Base-by-base conservation (phyloP, 2,329 filamentous ascomycete genomes). In the Rosellinia necatrix region DNA sequence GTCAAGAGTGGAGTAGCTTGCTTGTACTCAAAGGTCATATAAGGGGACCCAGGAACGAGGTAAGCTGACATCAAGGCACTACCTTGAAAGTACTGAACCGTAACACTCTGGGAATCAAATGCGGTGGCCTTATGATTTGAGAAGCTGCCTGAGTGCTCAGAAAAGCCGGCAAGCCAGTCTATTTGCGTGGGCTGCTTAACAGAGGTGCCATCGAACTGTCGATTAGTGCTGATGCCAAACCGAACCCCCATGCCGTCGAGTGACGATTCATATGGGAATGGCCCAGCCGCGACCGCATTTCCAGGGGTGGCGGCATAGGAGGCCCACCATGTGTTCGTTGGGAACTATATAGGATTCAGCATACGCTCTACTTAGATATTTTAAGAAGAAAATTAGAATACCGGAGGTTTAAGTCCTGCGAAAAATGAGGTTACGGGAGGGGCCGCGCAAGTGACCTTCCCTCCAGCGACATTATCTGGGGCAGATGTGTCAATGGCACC, bases 131-230 rank as follows among this genome's bases (percentile, higher is more conserved):
- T 53, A 25, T 53, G 49, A 21, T 53, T 53, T 12, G 42, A 15
- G 22, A 46, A 46, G 24, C 6, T 46, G n/a, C 49, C 49, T n/a
- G 21, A 29, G 25, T 53, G 49, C 41, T 53, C 49, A 22, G 40
- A 29, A 13, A 53, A 53, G 12, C 38, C n/a, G 21, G 49, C 49
- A 29, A 25, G 49, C 40, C 40, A 46, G 34, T 53, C 49, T 27
- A 53, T 53, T 41, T 53, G 49, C 30, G 49, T 53, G 15, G 49
- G 49, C 25, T 53, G 49, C 49, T 53, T 53, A 41, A 53, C 22
- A 17, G 49, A 53, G 5, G 41, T 47, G 12, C 49, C 49, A 46
- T 53, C 49, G 19, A 53, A 53, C 19, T 53, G 40, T 9, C 49
- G 30, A 22, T 32, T 7, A 9, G n/a, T 46, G 40, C 49, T 53